Base-by-base conservation (phyloP, 345 rosid species). In the Bruguiera parviflora region DNA sequence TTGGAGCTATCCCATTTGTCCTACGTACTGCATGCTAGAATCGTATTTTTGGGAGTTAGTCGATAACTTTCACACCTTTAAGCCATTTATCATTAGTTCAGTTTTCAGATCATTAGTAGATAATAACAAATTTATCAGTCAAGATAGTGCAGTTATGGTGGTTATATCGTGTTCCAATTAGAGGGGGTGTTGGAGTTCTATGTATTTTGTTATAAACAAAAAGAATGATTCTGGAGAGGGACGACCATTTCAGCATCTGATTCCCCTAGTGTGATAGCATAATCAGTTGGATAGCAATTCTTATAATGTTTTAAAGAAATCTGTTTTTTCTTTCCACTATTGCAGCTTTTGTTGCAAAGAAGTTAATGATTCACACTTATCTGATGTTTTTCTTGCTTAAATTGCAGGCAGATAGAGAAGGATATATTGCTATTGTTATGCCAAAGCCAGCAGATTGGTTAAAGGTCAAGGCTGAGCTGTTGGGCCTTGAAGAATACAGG, bases 381-480 rank as follows among this genome's bases (percentile, higher is more conserved):
- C 58, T 37, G 39, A 66, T 27, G 31, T 11, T 59, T 46, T 76
- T 55, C 43, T n/a, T 22, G 32, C 3, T 20, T 20, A 60, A 64
- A 37, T 69, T 61, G 70, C 86, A 95, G 99, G 90, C 99, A 31
- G 91, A 83, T 53, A 81, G 99, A 56, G 98, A 95, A 83, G 99
- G 97, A 51, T 92, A 85, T 73, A 80, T 90, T 58, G 98, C 98
- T 6, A 90, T 93, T 70, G 82, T 91, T 55, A 93, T 89, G 98
- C 98, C 89, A 55, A 89, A 82, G 73, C 93, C 96, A 49, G 85
- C 86, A 62, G 92, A 91, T 64, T 93, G 98, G 97, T 77, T 73
- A 61, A 91, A 91, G 84, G 71, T 72, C 65, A 87, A 85, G 82
- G 67, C 76, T 78, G 83, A 94, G 25, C 69, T 95, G 22, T 73